phyloP scores from a whole-genome alignment of 225 moss, liverwort and hornwort genomes.

The Straminergon stramineum region DNA sequence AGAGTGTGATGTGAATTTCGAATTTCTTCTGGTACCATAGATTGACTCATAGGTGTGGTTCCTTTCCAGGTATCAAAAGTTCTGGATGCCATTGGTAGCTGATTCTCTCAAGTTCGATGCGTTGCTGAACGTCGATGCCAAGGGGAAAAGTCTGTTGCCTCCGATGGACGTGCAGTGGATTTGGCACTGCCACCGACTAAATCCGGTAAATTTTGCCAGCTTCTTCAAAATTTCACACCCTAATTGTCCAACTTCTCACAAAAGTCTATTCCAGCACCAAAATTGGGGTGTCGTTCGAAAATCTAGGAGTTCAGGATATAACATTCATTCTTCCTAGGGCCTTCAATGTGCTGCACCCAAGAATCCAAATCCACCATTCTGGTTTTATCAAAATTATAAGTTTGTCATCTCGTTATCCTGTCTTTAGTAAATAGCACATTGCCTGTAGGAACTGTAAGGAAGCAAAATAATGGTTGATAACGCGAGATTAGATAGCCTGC shows the following conservation, averaged over 20 bases:
- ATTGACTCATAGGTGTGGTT: background rate
- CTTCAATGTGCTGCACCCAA: background rate
- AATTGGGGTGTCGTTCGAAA: background rate
- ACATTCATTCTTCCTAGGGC: background rate
- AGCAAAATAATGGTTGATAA: background rate
- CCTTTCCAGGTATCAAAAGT: slow-evolving; percentile 32
- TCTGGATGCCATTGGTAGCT: slow-evolving; percentile 76
- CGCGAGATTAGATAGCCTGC: background rate
- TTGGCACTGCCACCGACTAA: slow-evolving; percentile 87
- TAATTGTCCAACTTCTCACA: background rate
- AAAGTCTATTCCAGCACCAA: background rate
- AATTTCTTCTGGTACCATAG: background rate
- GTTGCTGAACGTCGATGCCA: slow-evolving; percentile 27
- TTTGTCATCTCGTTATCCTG: background rate
- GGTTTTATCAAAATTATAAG: background rate
- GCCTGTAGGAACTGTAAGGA: background rate
- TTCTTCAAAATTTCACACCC: background rate
- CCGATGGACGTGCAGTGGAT: slow-evolving; percentile 82
- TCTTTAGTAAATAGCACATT: background rate
- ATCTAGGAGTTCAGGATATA: background rate
- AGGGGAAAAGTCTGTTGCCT: slow-evolving; percentile 49
- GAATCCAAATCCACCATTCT: background rate
- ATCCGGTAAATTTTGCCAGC: slow-evolving; percentile 37
- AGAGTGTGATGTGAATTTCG: background rate
- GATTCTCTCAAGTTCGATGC: slow-evolving; percentile 29